phyloP scores from a whole-genome alignment of 164 flowering plant species.

The Vitis labrusca region DNA sequence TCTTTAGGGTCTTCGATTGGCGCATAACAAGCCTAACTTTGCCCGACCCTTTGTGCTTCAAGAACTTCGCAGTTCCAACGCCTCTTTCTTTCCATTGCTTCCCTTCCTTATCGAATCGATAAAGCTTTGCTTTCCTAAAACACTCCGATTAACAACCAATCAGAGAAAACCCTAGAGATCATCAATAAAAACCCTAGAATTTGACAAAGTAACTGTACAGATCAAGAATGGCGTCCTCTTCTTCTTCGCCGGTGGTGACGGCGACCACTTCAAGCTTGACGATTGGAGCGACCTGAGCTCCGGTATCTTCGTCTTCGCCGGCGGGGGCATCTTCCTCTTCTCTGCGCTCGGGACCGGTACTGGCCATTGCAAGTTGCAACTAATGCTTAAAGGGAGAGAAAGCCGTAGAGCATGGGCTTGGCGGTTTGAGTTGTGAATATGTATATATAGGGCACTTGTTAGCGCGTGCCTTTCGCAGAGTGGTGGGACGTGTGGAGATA shows the following conservation, averaged over 20 bases:
- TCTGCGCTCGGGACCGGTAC: conserved; percentile 37
- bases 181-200: conserved; percentile 2
- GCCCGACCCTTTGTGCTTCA: conserved; percentile 55
- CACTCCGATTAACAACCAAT: neutral
- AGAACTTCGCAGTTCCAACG: conserved; percentile 60
- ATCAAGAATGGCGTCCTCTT: conserved; percentile 70
- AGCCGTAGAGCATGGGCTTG: too few species aligned
- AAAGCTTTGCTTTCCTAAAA: conserved; percentile 60
- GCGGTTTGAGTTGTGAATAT: too few species aligned
- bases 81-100: conserved; percentile 83
- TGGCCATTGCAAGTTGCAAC: conserved; percentile 28
- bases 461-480: too few species aligned
- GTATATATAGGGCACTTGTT: too few species aligned
- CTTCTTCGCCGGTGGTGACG: conserved; percentile 82
- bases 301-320: conserved; percentile 85
- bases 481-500: too few species aligned
- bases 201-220: conserved; percentile 29
- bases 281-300: conserved; percentile 88
- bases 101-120: conserved; percentile 64
- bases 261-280: conserved; percentile 81
- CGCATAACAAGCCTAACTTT: conserved; percentile 73
- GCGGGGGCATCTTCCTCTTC: conserved; percentile 54
- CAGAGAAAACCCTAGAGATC: neutral
- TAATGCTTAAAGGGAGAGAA: too few species aligned
- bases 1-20: conserved; percentile 70